Base-by-base conservation (phyloP, 2,329 filamentous ascomycete species). In the Magnaporthiopsis rhizophila region DNA sequence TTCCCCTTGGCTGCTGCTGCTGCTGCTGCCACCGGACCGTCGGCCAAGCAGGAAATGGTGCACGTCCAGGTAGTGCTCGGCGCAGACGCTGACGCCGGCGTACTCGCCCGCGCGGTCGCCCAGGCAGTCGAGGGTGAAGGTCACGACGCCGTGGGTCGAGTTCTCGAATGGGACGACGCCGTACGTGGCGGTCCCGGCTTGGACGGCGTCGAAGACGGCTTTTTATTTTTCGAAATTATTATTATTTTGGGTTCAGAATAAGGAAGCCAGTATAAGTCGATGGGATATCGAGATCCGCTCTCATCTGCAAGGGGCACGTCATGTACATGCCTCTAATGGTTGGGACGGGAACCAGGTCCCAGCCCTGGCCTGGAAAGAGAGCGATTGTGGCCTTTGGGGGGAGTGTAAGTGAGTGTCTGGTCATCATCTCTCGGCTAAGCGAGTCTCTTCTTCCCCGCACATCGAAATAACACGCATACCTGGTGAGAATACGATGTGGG, bases 101-200 rank as follows among this genome's bases (percentile, higher is more conserved):
- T 90, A 91, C 58, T 77, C 76, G 58, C 75, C 77, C 56, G 85
- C 78, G 32, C 89, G 82, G 77, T 97, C 92, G 68, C 91, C 91
- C 66, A 99, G 86, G 68, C 94, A 86, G 76, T 97, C 93, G 30
- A 98, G 84, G 0, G 93, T 97, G 75, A 92, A 90, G 64, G 95
- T 87, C 62, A 99, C 95, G 64, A 89, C 89, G 71, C 95, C 95
- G 76, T 98, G 97, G 73, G 91, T 94, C 57, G 91, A 96, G 80
- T 99, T 99, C 74, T 98, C 94, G 76, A 97, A 93, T 8, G 95
- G 95, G 1, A 97, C 90, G 38, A 98, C 90, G 69, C 93, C 95
- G 65, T 88, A 88, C 63, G 83, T 77, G 0, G 85, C 86, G 59
- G 79, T 73, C 65, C 85, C 83, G 53, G 81, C 80, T 72, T 96